Conservation (phyloP, 257 asterid genomes). For the Solanum arcanum region DNA sequence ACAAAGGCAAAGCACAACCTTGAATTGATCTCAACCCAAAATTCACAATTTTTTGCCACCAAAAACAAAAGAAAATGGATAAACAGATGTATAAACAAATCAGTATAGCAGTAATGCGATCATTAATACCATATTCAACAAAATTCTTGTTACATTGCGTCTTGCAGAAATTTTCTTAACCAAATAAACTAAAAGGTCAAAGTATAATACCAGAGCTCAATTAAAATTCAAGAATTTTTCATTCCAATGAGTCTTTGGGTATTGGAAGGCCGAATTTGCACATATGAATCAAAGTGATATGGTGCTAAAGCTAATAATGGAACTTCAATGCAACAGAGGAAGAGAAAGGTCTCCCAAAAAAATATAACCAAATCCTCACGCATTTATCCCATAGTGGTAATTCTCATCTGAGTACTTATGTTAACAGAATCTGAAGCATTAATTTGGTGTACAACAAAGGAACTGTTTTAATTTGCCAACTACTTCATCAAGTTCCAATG, state of each 20-base stretch:
- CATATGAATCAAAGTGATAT: not conserved
- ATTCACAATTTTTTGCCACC: not conserved
- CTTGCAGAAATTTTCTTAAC: not conserved
- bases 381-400: not conserved
- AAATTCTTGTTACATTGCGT: not conserved
- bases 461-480: not conserved
- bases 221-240: not conserved
- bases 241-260: not conserved
- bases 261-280: not conserved
- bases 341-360: not conserved
- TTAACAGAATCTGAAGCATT: not conserved
- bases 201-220: not conserved
- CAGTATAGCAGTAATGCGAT: not conserved
- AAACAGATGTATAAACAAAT: not conserved
- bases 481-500: not conserved
- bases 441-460: not conserved
- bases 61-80: not conserved
- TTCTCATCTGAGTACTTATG: not conserved
- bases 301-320: not conserved
- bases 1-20: not conserved
- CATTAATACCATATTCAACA: not conserved
- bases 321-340: not conserved
- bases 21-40: not conserved
- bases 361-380: not conserved
- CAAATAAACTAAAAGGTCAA: not conserved